Conservation (phyloP, 768 basidiomycete species). For the Paxillus involutus region DNA sequence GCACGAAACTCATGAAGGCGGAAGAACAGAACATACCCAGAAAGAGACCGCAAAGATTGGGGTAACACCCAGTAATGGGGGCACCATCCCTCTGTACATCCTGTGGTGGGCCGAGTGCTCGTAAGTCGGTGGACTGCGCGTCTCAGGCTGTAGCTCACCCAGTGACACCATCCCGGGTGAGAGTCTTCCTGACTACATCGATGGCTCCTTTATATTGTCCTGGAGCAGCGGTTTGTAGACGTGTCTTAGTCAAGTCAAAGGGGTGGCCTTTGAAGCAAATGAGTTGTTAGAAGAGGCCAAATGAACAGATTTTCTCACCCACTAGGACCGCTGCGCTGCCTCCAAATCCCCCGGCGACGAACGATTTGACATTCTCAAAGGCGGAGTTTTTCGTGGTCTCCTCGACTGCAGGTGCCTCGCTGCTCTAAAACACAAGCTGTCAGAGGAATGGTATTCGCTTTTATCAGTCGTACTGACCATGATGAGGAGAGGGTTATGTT, state of each 20-base stretch:
- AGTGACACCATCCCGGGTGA: conserved; percentile 86
- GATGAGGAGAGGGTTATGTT: conserved; percentile 5
- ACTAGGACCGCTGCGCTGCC: conserved; percentile 87
- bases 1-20: conserved; percentile 4
- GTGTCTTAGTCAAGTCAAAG: conserved; percentile 96
- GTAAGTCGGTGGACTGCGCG: conserved; percentile 1
- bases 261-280: conserved; percentile 71
- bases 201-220: conserved; percentile 90
- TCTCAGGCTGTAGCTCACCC: conserved; percentile 55
- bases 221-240: conserved; percentile 87
- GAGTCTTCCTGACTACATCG: conserved; percentile 88
- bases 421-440: conserved; percentile 21
- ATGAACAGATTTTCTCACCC: conserved; percentile 48
- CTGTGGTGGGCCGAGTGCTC: conserved; percentile 37
- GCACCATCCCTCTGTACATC: conserved; percentile 90
- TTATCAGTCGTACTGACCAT: conserved; percentile 23
- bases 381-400: conserved; percentile 26
- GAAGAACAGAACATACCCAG: conserved; percentile 62
- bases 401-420: conserved; percentile 20
- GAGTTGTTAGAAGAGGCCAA: conserved; percentile 1
- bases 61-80: conserved; percentile 91
- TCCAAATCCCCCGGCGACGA: conserved; percentile 92
- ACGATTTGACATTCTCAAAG: conserved; percentile 66
- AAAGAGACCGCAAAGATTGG: conserved; percentile 98
- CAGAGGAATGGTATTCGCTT: neutral